Evolutionary conservation across 2,329 filamentous ascomycete species (phyloP).

Genomic region (Samsoniella hepiali): DNA sequence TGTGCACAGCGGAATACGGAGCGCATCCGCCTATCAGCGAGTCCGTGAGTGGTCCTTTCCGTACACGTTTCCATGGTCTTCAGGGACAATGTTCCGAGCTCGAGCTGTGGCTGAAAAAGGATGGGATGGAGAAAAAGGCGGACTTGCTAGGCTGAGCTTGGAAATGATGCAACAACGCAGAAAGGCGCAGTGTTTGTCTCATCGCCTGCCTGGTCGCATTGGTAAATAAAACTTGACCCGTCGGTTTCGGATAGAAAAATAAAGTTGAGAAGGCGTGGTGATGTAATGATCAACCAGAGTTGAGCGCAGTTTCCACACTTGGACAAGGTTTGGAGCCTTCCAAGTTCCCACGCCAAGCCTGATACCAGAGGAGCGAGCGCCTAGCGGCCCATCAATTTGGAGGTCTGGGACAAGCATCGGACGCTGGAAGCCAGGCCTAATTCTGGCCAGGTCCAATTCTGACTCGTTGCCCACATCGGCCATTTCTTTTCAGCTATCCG

Average conservation of each 20-base stretch:
- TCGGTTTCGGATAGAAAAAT: background rate
- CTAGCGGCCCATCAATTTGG: background rate
- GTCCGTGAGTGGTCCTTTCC: background rate
- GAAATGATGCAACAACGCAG: background rate
- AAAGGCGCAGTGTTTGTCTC: background rate
- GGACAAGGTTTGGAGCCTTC: constrained; percentile 12
- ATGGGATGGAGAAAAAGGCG: background rate
- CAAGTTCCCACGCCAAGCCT: background rate
- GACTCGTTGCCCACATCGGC: background rate
- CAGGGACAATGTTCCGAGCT: background rate
- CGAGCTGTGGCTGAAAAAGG: background rate
- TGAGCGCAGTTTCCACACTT: constrained; percentile 1
- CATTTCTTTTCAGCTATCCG: background rate
- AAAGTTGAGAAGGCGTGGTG: background rate
- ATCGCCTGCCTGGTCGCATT: background rate
- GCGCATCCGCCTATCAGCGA: background rate
- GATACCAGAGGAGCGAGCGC: background rate
- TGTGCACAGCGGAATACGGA: background rate
- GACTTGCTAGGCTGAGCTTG: background rate
- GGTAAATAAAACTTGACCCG: background rate
- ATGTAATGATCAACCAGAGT: constrained; percentile 16
- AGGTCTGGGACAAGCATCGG: background rate
- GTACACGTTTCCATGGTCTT: background rate
- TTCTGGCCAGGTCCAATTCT: background rate
- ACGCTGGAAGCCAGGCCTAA: background rate